Base-by-base conservation (phyloP, 306 rosid species). In the Parietaria judaica region DNA sequence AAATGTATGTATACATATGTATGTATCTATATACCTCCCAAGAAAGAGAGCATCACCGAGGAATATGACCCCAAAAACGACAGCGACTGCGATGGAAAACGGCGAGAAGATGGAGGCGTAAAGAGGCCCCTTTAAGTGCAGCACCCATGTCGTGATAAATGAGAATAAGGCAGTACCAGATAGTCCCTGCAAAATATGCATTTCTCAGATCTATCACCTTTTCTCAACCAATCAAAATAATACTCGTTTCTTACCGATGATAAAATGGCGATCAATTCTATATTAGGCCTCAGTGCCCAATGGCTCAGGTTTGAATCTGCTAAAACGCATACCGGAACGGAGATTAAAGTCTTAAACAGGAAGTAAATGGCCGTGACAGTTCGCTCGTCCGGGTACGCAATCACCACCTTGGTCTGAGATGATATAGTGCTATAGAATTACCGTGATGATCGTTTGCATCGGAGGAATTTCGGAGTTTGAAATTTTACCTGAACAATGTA, bases 111-210 rank as follows among this genome's bases (percentile, higher is more conserved):
- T 77, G 14, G 86, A 63, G 52, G 74, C 31, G 54, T 72, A 85
- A 0, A 80, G 69, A 15, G 88, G 89, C 36, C 84, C 94, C 70
- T 80, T 83, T 63, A 80, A 39, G 79, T 63, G 74, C 35, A 83
- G 50, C 50, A 70, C 76, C 89, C 86, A 86, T 6, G 80, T 78
- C 10, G 76, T 78, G 60, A 87, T 70, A 31, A 81, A 14, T 53
- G 63, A 0, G 61, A 69, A 57, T n/a, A 84, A 31, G 35, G 72
- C n/a, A 8, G 68, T 38, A 46, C 63, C 65, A 55, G 56, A 51
- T 35, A 70, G 7, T 52, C 74, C 81, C 79, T 79, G 23, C 14
- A 60, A 34, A 6, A 23, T 23, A 23, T 23, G 31, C 31, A 12
- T 58, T 11, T 34, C 5, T 8, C 35, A 53, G 45, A 12, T 6